These are phyloP conservation scores for Diplodia corticola DNA, from an alignment of 2,329 filamentous ascomycete species.

Conservation along the genomic window DNA sequence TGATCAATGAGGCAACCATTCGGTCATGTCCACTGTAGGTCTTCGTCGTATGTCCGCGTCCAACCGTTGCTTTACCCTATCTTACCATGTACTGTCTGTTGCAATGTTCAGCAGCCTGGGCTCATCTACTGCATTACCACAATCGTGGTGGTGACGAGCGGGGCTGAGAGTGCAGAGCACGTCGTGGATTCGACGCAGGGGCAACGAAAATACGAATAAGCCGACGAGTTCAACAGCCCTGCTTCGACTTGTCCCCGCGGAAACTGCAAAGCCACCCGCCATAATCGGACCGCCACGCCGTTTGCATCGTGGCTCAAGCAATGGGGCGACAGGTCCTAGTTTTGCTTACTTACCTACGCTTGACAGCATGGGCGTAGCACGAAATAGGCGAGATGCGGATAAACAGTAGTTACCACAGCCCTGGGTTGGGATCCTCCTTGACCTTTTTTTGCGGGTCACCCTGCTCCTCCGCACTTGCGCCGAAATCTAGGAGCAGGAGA, in stretches of 20 bases:
- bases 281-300: not conserved
- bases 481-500: not conserved
- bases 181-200: not conserved
- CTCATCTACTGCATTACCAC: not conserved
- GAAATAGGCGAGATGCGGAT: slow-evolving; percentile 1
- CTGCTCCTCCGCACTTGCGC: not conserved
- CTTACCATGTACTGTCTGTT: not conserved
- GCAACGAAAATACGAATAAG: not conserved
- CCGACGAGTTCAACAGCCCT: not conserved
- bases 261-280: not conserved
- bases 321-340: not conserved
- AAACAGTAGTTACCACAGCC: not conserved
- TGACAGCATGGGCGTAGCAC: not conserved
- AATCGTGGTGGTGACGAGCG: not conserved
- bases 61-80: not conserved
- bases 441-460: not conserved
- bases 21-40: not conserved
- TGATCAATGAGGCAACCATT: not conserved
- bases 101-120: not conserved
- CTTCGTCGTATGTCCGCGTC: not conserved
- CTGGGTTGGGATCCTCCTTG: not conserved
- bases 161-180: not conserved
- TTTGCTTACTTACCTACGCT: not conserved
- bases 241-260: not conserved
- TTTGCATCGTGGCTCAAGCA: not conserved